These are phyloP conservation scores for Apiotrichum akiyoshidainum DNA, from an alignment of 1,284 basidiomycete genomes.

Conservation along the genomic window DNA sequence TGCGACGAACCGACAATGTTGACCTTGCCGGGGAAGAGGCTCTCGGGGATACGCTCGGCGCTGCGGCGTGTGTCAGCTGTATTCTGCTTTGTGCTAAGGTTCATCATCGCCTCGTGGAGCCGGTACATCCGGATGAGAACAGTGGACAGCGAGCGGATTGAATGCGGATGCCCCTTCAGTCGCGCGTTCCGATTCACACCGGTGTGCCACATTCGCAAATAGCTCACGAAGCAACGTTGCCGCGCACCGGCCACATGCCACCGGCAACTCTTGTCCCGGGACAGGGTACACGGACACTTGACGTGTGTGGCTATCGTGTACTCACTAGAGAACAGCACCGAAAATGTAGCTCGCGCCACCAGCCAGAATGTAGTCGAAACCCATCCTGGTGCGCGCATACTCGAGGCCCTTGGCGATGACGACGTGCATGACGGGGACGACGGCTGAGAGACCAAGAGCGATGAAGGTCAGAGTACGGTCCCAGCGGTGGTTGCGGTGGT, in stretches of 20 bases:
- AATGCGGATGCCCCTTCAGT: no score
- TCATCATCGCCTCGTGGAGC: no score
- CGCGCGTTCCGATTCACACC: no score
- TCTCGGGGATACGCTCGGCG: conserved; percentile 77
- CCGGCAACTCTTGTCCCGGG: conserved; percentile 10
- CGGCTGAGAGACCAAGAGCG: conserved; percentile 68
- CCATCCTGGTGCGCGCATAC: conserved; percentile 62
- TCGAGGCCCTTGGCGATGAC: conserved; percentile 60
- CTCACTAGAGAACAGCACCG: conserved; percentile 78
- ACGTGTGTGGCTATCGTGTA: conserved; percentile 30
- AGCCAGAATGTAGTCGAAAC: conserved; percentile 64
- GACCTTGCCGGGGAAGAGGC: conserved; percentile 70
- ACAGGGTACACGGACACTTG: not conserved
- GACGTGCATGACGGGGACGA: conserved; percentile 69
- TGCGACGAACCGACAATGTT: conserved; percentile 78
- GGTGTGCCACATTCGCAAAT: no score
- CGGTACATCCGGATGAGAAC: not conserved
- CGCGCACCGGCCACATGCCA: not conserved
- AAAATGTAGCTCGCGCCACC: conserved; percentile 67
- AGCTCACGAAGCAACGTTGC: no score
- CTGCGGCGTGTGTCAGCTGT: conserved; percentile 49
- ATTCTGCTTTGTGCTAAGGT: no score
- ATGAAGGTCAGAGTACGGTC: conserved; percentile 78
- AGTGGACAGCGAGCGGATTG: no score
- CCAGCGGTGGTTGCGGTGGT: conserved; percentile 70